Evolutionary conservation across 345 rosid genomes (phyloP), one percentile per base, ranked within the genome.

Genomic region (Bruguiera sexangula): DNA sequence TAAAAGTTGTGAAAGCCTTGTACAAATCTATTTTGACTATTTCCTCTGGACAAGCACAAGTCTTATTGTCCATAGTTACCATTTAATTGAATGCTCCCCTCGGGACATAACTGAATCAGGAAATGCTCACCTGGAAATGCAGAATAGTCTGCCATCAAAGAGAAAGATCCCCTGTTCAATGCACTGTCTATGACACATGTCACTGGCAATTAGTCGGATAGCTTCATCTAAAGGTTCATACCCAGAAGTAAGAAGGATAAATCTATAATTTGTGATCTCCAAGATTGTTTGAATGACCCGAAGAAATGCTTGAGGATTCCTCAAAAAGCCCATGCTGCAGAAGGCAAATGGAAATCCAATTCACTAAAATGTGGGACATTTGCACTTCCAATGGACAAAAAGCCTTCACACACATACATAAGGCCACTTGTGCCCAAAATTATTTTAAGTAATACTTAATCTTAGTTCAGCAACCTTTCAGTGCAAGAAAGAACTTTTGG

Each of bases 261-360:
- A 81, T 80, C 85, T 84, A 79, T 71, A 75, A 71, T 30, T 68
- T 78, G 85, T 74, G 65, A 80, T 79, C 75, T 66, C 73, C 52
- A 79, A 43, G 62, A 82, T 83, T 59, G 78, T 72, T 75, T 77
- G 78, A 51, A 88, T 78, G 37, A 85, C 83, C 68, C 31, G 58
- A 60, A 88, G 81, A 73, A 88, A 88, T 63, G 85, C 82, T 68
- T 31, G 78, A 70, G 88, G 84, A 68, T 82, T 82, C 78, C 36
- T 75, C 74, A 88, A 46, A 68, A 79, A 85, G 13, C 92, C 92
- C 89, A 85, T 81, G 66, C 92, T 88, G 84, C 75, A 79, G 50
- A 80, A 30, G 60, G 27, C 15, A 60, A 80, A 60, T 36, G 21
- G 60, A 58, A 54, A 37, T 26, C 29, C 19, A 43, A 61, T 56